These are phyloP conservation scores for Waltiozyma sp. DNA, from an alignment of 1,139 yeast species.

Conservation along the genomic window DNA sequence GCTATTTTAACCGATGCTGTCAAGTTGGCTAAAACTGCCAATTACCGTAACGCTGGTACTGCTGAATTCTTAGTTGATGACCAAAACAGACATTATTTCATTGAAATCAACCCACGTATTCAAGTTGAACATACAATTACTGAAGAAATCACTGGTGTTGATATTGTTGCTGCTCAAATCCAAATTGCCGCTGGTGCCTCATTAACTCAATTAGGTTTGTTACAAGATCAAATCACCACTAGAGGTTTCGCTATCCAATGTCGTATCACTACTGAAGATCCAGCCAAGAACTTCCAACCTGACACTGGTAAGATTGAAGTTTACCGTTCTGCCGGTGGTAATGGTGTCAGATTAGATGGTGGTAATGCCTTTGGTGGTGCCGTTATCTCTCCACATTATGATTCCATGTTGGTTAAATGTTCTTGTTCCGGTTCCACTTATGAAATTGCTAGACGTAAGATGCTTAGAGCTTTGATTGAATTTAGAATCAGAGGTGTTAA, in stretches of 20 bases:
- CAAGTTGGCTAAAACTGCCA: conserved; percentile 74
- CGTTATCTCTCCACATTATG: conserved; percentile 93
- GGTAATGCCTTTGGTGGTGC: conserved; percentile 99
- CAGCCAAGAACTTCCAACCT: conserved; percentile 92
- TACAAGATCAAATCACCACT: conserved; percentile 89
- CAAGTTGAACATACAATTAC: conserved; percentile 99
- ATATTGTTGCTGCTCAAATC: conserved; percentile 95
- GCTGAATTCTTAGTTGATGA: conserved; percentile 94
- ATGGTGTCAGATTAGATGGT: conserved; percentile 97
- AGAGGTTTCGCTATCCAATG: conserved; percentile 99
- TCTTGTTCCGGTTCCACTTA: conserved; percentile 93
- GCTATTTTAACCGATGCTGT: conserved; percentile 93
- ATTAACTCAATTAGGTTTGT: conserved; percentile 76
- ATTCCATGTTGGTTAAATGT: conserved; percentile 96
- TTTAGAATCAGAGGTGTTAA: conserved; percentile 98
- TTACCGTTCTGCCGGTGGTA: conserved; percentile 98
- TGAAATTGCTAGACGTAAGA: conserved; percentile 94
- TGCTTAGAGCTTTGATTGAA: conserved; percentile 93
- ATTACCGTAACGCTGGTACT: conserved; percentile 96
- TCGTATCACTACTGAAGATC: conserved; percentile 98
- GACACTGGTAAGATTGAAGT: conserved; percentile 98
- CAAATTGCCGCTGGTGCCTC: conserved; percentile 99
- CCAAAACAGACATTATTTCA: conserved; percentile 92
- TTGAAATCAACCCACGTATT: conserved; percentile 97
- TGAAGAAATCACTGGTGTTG: conserved; percentile 97